A percentile compares a stretch with the other conserved stretches of the same genome.
Conservation (phyloP, 805 yeast species). For the Wickerhamiella alocasiicola region DNA sequence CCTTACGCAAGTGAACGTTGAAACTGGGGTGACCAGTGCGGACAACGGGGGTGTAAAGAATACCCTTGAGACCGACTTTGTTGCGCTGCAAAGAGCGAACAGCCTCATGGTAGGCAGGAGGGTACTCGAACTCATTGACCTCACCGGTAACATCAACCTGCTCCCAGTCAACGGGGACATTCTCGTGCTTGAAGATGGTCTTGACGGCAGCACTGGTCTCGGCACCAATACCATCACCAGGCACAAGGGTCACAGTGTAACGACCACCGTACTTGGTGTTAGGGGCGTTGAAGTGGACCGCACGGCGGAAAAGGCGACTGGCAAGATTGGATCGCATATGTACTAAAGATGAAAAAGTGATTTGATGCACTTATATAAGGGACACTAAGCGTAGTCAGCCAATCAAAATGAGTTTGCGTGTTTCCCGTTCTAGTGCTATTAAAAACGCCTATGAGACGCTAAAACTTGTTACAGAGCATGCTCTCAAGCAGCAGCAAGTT, state of each 20-base stretch:
- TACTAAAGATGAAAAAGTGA: background rate
- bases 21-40: slow-evolving; percentile 70
- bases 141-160: slow-evolving; percentile 45
- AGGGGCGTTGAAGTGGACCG: slow-evolving; percentile 14
- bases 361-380: slow-evolving; percentile 2
- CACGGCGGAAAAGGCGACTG: slow-evolving; percentile 12
- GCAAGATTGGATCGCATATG: slow-evolving; percentile 2
- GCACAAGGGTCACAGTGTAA: slow-evolving; percentile 86
- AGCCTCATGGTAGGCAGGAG: slow-evolving; percentile 64
- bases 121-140: slow-evolving; percentile 39
- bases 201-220: slow-evolving; percentile 91
- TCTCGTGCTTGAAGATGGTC: slow-evolving; percentile 74
- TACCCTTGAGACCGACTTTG: slow-evolving; percentile 94
- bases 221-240: slow-evolving; percentile 95
- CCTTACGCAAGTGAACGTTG: slow-evolving; percentile 94
- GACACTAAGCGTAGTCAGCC: slow-evolving; percentile 1
- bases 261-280: slow-evolving; percentile 62
- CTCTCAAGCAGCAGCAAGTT: background rate
- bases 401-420: slow-evolving; percentile 4
- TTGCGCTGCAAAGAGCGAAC: slow-evolving; percentile 86
- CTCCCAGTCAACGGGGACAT: slow-evolving; percentile 91
- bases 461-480: background rate
- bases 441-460: background rate
- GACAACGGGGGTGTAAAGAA: slow-evolving; percentile 79
- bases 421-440: background rate